phyloP scores from a whole-genome alignment of 768 basidiomycete genomes.

The Auricularia sp. region DNA sequence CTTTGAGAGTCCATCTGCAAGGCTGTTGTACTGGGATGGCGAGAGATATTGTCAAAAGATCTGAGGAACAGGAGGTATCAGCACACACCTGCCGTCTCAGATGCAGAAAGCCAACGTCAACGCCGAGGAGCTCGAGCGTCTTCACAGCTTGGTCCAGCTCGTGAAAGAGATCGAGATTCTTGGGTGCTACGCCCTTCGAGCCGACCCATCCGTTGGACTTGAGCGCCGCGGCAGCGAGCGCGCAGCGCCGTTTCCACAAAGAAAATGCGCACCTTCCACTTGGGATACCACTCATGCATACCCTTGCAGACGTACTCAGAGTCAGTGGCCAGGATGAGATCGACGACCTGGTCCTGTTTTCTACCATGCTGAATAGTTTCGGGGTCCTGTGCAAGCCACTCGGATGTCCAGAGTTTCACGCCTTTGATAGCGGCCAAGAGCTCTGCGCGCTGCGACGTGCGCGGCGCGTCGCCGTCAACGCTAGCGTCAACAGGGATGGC shows the following conservation, averaged over 20 bases:
- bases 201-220: neutral
- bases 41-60: neutral
- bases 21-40: neutral
- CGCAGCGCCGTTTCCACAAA: neutral
- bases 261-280: conserved; percentile 20
- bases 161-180: conserved; percentile 20
- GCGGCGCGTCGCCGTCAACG: neutral
- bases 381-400: neutral
- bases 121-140: conserved; percentile 7
- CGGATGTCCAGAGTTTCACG: neutral
- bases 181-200: conserved; percentile 8
- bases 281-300: conserved; percentile 25
- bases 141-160: conserved; percentile 14
- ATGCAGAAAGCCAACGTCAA: neutral
- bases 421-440: neutral
- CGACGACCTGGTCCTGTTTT: neutral
- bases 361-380: neutral
- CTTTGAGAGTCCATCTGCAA: neutral
- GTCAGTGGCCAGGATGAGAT: conserved; percentile 20
- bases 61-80: neutral
- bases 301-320: conserved; percentile 27
- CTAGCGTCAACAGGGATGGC: neutral
- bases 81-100: neutral
- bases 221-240: neutral
- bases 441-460: neutral